Percentiles rank a stretch among this genome's conserved stretches.
These are phyloP conservation scores for Leishmania lainsoni DNA, from an alignment of 208 protist genomes.

Conservation along the genomic window DNA sequence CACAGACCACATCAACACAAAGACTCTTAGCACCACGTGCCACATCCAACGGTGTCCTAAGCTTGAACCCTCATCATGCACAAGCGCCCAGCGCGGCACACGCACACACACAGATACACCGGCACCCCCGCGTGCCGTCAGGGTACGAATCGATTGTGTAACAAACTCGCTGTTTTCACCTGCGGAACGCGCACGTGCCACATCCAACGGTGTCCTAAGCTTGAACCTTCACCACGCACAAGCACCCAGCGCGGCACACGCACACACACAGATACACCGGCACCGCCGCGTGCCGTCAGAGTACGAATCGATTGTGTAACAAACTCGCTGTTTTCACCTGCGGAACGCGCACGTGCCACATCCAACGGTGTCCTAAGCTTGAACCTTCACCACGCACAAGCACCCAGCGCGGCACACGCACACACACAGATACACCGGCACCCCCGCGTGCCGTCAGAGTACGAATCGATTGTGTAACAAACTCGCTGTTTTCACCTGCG, in stretches of 20 bases:
- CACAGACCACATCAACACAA: no score
- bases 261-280: conserved; percentile 2
- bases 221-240: conserved; percentile 40
- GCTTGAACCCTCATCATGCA: conserved; percentile 46
- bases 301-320: conserved; percentile 55
- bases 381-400: conserved; percentile 36
- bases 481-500: conserved; percentile 42
- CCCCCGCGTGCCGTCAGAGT: conserved; percentile 31
- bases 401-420: not conserved
- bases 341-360: conserved; percentile 25
- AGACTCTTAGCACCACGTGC: not conserved
- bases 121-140: conserved; percentile 16
- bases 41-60: conserved; percentile 67
- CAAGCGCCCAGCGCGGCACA: not conserved
- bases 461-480: conserved; percentile 51
- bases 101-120: conserved; percentile 1
- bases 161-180: conserved; percentile 47
- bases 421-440: not conserved
- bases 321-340: conserved; percentile 51
- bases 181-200: conserved; percentile 21
- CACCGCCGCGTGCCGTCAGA: conserved; percentile 27
- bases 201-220: conserved; percentile 67
- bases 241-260: not conserved
- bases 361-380: conserved; percentile 69
- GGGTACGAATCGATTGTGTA: conserved; percentile 53